phyloP scores from a whole-genome alignment of 352 stramenopile species.

The Globisporangium orthogonon region DNA sequence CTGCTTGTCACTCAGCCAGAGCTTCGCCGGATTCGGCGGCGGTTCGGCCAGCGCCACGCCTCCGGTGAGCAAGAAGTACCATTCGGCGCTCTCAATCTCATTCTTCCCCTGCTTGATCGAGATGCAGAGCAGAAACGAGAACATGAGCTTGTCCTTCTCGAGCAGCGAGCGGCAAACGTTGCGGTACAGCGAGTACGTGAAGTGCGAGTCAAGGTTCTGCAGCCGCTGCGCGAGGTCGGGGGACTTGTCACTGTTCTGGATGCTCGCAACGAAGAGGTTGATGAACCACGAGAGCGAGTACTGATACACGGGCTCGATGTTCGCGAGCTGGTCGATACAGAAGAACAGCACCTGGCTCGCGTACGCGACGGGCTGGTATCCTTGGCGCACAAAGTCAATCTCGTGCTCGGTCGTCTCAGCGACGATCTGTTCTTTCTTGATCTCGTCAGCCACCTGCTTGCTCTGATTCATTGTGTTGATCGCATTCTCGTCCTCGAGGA shows the following conservation, averaged over 20 bases:
- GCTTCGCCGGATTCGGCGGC: conserved; percentile 82
- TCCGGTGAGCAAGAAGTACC: conserved; percentile 93
- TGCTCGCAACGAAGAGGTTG: conserved; percentile 88
- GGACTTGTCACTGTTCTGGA: conserved; percentile 77
- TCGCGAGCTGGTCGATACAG: conserved; percentile 90
- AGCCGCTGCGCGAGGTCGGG: conserved; percentile 72
- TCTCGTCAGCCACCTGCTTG: conserved; percentile 88
- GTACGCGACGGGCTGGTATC: conserved; percentile 88
- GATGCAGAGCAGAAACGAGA: conserved; percentile 87
- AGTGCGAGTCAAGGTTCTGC: conserved; percentile 81
- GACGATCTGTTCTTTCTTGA: conserved; percentile 90
- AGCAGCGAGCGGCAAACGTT: conserved; percentile 91
- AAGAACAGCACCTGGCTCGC: conserved; percentile 92
- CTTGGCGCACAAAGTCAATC: conserved; percentile 85
- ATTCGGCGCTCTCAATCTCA: conserved; percentile 82
- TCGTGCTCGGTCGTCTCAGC: conserved; percentile 88
- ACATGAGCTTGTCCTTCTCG: conserved; percentile 93
- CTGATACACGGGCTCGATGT: conserved; percentile 93
- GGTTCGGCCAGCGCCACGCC: conserved; percentile 87
- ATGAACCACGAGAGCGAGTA: conserved; percentile 93
- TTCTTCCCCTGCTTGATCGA: conserved; percentile 80
- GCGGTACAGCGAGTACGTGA: conserved; percentile 90
- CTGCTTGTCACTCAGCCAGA: conserved; percentile 90
- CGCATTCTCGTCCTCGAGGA: conserved; percentile 90
- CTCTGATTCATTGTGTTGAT: conserved; percentile 92